Conservation (phyloP, 352 stramenopile species). For the Phytophthora megakarya region DNA sequence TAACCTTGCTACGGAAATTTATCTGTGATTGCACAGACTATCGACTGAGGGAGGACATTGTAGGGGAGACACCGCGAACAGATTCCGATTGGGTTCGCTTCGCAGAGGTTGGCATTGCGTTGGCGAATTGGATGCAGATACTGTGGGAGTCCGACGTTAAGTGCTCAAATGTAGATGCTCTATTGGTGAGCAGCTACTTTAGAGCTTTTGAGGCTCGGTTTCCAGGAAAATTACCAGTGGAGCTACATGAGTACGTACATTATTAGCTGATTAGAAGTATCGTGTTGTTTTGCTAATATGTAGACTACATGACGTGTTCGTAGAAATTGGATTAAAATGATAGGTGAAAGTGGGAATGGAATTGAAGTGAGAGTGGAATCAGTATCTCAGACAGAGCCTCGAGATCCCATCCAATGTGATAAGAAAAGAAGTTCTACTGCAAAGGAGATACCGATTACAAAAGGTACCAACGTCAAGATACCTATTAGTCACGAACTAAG, state of each 20-base stretch:
- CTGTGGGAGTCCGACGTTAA: background rate
- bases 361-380: background rate
- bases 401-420: background rate
- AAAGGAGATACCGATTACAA: background rate
- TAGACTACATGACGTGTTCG: background rate
- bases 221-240: background rate
- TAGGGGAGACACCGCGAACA: background rate
- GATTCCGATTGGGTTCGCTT: background rate
- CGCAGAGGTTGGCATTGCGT: background rate
- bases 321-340: background rate
- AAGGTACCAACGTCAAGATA: background rate
- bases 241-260: background rate
- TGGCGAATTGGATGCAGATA: conserved; percentile 6
- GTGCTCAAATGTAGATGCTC: conserved; percentile 6
- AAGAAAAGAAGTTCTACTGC: no score
- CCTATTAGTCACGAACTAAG: background rate
- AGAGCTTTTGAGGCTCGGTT: conserved; percentile 11
- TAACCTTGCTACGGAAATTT: conserved; percentile 13
- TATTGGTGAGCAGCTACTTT: conserved; percentile 3
- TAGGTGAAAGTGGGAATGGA: background rate
- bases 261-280: background rate
- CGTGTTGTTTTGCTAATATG: background rate
- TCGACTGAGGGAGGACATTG: background rate
- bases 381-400: background rate
- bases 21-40: background rate